A percentile compares a stretch with the other conserved stretches of the same genome.
Conservation (phyloP, 345 rosid genomes). For the Eucalyptus regnans region DNA sequence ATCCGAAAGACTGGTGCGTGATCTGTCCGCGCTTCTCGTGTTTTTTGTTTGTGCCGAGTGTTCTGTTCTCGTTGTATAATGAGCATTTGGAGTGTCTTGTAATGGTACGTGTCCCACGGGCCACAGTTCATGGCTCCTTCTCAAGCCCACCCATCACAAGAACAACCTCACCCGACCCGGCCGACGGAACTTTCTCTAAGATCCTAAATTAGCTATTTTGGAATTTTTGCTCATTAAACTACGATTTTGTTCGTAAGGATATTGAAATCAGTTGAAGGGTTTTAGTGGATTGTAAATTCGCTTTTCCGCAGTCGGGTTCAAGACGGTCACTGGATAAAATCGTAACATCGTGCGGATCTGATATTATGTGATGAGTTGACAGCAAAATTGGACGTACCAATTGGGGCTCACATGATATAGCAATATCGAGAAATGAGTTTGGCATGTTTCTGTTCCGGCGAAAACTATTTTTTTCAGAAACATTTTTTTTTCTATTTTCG, state of each 20-base stretch:
- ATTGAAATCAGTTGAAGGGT: not conserved
- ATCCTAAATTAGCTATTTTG: not conserved
- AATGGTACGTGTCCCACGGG: not conserved
- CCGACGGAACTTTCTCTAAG: not conserved
- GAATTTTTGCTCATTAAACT: not conserved
- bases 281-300: not conserved
- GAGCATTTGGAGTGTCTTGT: not conserved
- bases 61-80: not conserved
- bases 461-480: too few species aligned
- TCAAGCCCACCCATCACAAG: not conserved
- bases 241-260: not conserved
- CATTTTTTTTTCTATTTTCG: accelerated
- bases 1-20: not conserved
- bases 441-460: accelerated
- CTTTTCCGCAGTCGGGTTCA: not conserved
- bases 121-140: not conserved
- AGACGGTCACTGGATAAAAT: not conserved
- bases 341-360: not conserved
- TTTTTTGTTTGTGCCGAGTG: not conserved
- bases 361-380: not conserved
- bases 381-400: not conserved
- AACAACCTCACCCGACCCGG: not conserved
- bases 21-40: not conserved
- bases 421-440: not conserved
- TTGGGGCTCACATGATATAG: not conserved